Base-by-base conservation (phyloP, 768 basidiomycete genomes). In the Pilatotrama ljubarskyi region DNA sequence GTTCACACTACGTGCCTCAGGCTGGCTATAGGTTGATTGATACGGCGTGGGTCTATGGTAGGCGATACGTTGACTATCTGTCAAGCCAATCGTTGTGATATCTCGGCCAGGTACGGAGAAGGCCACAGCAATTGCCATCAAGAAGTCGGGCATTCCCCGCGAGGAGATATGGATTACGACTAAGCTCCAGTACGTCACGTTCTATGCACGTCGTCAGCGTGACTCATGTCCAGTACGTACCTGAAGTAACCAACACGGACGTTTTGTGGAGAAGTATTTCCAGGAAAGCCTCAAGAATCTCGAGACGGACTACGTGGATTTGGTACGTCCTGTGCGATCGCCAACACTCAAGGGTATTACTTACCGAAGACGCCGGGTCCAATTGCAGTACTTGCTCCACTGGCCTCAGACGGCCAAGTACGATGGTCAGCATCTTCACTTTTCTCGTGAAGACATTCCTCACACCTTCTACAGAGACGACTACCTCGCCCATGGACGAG, bases 151-250 rank as follows among this genome's bases (percentile, higher is more conserved):
- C 11, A 74, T 92, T 0, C 79, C 85, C 36, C 81, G 90, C 20
- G 77, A 84, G 55, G 77, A 90, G 4, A 71, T 90, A 44, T 90
- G 85, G 84, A 72, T 90, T 26, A 91, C 87, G 0, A 72, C 87
- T 73, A 72, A 89, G 81, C 78, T 77, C 20, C 65, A 68, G 62
- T 66, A 43, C 20, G 66, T 64, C 10, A 10, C 29, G 4, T 32
- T 4, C 10, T 5, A 32, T 10, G 29, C 29, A 32, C 29, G 29
- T 32, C n/a, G 29, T 32, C 4, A 32, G 29, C 29, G 10, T 5
- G 29, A 10, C 29, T 32, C 5, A 32, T 32, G 10, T 32, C 29
- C 29, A 32, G 10, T 10, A 10, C 29, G 29, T n/a, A 14, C 3
- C 25, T 78, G 77, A 13, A 75, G 72, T 70, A 70, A 79, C 56